Evolutionary conservation across 2,329 filamentous ascomycete genomes (phyloP).

Genomic region (Diaporthe humulicola): DNA sequence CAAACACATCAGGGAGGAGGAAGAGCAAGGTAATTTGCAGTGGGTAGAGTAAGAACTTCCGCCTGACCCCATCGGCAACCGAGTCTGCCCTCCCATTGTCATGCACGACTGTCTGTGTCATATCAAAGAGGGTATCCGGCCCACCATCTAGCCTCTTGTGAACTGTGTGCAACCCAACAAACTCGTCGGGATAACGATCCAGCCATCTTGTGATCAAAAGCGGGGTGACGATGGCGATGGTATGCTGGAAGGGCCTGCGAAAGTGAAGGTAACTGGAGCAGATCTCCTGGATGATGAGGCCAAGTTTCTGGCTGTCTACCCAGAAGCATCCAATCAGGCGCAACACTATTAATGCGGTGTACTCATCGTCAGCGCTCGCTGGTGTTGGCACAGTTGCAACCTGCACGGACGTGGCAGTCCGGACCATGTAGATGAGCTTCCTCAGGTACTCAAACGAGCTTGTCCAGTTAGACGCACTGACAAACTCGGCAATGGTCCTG

Average conservation of each 20-base stretch:
- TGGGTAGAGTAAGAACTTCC: constrained; percentile 69
- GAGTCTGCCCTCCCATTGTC: constrained; percentile 39
- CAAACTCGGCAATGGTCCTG: constrained; percentile 71
- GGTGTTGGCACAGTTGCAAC: constrained; percentile 53
- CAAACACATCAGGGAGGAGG: constrained; percentile 77
- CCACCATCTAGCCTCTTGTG: constrained; percentile 74
- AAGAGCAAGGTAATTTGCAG: constrained; percentile 74
- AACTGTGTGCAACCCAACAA: constrained; percentile 72
- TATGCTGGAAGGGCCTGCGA: constrained; percentile 73
- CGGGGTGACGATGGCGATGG: constrained; percentile 72
- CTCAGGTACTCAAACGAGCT: constrained; percentile 71
- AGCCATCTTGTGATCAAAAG: constrained; percentile 76
- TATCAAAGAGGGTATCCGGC: constrained; percentile 77
- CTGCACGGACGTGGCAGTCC: constrained; percentile 58
- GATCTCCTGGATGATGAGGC: constrained; percentile 73
- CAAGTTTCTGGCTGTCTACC: constrained; percentile 73
- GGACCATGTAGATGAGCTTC: constrained; percentile 63
- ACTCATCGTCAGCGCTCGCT: constrained; percentile 63
- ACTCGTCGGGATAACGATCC: constrained; percentile 74
- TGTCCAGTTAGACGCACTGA: constrained; percentile 75
- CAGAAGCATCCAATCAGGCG: constrained; percentile 74
- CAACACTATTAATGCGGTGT: constrained; percentile 65
- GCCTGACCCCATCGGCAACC: constrained; percentile 65
- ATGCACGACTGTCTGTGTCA: constrained; percentile 68
- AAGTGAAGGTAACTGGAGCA: constrained; percentile 77